A percentile compares a stretch with the other conserved stretches of the same genome.
Conservation (phyloP, 2,329 filamentous ascomycete species). For the Xylariales sp. region DNA sequence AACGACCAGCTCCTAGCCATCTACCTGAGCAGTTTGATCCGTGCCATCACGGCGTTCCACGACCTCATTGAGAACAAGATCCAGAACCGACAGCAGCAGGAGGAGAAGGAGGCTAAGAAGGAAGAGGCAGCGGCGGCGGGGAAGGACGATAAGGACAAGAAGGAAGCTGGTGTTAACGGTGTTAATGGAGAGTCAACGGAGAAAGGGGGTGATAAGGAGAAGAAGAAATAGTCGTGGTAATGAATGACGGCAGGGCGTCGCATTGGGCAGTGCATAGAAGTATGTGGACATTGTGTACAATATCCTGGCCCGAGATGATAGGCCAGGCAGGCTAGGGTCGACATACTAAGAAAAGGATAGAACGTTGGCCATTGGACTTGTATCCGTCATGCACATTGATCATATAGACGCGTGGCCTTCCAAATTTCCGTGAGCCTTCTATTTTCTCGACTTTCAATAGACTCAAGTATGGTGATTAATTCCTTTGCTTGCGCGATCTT, state of each 20-base stretch:
- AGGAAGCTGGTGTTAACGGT: constrained; percentile 49
- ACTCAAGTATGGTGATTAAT: too few relatives aligned
- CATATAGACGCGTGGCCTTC: too few relatives aligned
- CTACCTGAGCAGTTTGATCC: constrained; percentile 92
- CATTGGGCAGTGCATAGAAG: constrained; percentile 1
- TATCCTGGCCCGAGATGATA: constrained; percentile 9
- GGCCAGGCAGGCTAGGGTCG: constrained; percentile 10
- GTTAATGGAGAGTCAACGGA: constrained; percentile 39
- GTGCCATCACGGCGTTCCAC: constrained; percentile 97
- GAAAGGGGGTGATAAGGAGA: constrained; percentile 38
- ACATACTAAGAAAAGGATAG: constrained; percentile 5
- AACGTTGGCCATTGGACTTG: constrained; percentile 4
- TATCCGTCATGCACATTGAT: too few relatives aligned
- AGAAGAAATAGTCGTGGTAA: constrained; percentile 37
- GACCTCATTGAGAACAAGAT: constrained; percentile 99
- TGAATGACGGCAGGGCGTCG: constrained; percentile 8
- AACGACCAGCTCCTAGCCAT: constrained; percentile 99
- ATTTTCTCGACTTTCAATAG: too few relatives aligned
- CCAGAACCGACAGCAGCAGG: constrained; percentile 94
- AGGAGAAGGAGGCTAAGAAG: constrained; percentile 87
- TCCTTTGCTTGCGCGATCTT: too few relatives aligned
- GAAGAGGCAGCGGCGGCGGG: constrained; percentile 42
- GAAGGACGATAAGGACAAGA: constrained; percentile 28
- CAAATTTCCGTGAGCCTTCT: too few relatives aligned
- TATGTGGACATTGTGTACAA: constrained; percentile 11